phyloP scores from a whole-genome alignment of 495 filamentous ascomycete species.

The Aspergillus coremiiformis region DNA sequence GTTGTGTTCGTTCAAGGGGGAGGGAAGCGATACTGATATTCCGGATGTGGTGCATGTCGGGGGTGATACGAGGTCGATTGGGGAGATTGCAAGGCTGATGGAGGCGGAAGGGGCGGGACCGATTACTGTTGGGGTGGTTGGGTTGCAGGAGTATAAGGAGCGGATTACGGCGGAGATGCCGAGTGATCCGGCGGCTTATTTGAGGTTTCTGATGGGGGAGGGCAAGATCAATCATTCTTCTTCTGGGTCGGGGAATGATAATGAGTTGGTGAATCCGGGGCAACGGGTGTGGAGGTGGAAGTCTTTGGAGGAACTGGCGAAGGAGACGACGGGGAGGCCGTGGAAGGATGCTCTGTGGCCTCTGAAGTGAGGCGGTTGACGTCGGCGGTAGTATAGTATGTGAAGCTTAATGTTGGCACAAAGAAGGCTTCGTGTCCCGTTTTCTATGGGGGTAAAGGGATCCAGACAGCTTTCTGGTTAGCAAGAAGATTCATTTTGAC shows the following conservation, averaged over 20 bases:
- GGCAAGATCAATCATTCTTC: conserved; percentile 17
- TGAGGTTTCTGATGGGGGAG: conserved; percentile 24
- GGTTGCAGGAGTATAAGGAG: conserved; percentile 7
- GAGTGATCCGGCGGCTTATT: conserved; percentile 16
- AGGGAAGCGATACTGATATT: background rate
- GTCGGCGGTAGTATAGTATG: too few relatives aligned
- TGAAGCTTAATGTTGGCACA: too few relatives aligned
- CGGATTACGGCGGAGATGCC: background rate
- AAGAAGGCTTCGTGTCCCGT: too few relatives aligned
- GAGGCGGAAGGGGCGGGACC: conserved; percentile 12
- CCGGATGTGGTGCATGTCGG: conserved; percentile 18
- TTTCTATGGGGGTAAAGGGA: too few relatives aligned
- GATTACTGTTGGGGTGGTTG: conserved; percentile 15
- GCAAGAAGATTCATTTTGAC: too few relatives aligned
- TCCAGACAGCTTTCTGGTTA: too few relatives aligned
- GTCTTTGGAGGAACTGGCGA: conserved; percentile 14
- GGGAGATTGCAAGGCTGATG: conserved; percentile 19
- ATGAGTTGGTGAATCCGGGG: conserved; percentile 11
- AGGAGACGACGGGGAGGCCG: conserved; percentile 10
- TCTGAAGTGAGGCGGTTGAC: background rate
- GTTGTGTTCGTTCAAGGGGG: conserved; percentile 8
- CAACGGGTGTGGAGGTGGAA: conserved; percentile 17
- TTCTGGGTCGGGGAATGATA: conserved; percentile 11
- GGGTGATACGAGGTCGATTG: conserved; percentile 17
- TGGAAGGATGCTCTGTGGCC: conserved; percentile 19